Evolutionary conservation across 306 rosid species (phyloP), one percentile per base, ranked within the genome.

Genomic region (Vigna hirtella): DNA sequence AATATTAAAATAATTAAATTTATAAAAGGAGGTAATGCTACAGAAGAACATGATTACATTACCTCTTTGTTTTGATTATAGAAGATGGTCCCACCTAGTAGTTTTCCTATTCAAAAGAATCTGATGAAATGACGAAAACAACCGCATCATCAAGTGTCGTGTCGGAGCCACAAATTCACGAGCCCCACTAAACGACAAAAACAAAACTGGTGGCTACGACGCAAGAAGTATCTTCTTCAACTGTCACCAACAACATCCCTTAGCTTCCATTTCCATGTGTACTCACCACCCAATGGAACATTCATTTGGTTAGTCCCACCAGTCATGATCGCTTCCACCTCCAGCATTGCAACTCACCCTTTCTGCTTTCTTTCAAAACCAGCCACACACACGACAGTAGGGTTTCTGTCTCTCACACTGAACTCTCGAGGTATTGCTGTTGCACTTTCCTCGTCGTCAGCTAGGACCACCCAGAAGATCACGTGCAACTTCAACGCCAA

Each of bases 261-360:
- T 9, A 10, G 14, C 50, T 45, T 18, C 24, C 57, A 51, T 7
- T 10, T 16, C 30, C 62, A 30, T 9, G 72, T 49, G 38, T 9
- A 74, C 30, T 2, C 9, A 18, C 66, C 48, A 72, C 66, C 42
- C 24, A 24, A 42, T 73, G 43, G 53, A 47, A 56, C 52, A 72
- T 66, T 38, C 15, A 26, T 30, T 51, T 32, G 13, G n/a, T 38
- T 9, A 56, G n/a, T 57, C 43, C 36, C 67, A 56, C 4, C n/a
- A 73, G 77, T 24, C 55, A 73, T 73, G 68, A 73, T 72, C 42
- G 11, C 58, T 7, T 6, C 45, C 77, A 50, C 61, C 42, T 55
- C 83, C 61, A 84, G 53, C 79, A 57, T 79, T 48, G 83, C 79
- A 77, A 5, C 85, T 70, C 84, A 47, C 61, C 68, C 86, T 47